These are phyloP conservation scores for Paraglomus brasilianum DNA, from an alignment of 192 early-diverging fungal genomes.

Conservation along the genomic window DNA sequence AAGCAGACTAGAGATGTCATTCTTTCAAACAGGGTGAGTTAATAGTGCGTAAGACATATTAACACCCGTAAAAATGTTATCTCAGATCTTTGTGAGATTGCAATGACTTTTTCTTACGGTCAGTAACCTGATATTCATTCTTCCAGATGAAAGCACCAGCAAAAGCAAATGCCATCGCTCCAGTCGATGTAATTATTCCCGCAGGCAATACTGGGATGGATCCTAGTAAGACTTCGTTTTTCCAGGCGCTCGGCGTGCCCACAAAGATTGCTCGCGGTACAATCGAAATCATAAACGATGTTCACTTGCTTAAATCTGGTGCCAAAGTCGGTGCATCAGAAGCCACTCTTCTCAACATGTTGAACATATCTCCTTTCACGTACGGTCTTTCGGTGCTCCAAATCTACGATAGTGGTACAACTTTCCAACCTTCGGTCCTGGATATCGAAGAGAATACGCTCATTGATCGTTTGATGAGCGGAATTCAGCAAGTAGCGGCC, in stretches of 20 bases:
- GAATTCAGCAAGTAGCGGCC: slow-evolving; percentile 71
- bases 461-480: slow-evolving; percentile 63
- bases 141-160: slow-evolving; percentile 75
- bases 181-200: slow-evolving; percentile 89
- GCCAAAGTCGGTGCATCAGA: slow-evolving; percentile 97
- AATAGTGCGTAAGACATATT: background rate
- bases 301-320: slow-evolving; percentile 87
- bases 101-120: too few species aligned
- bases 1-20: slow-evolving; percentile 92
- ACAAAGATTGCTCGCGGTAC: slow-evolving; percentile 99
- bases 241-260: slow-evolving; percentile 99
- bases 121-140: background rate
- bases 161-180: slow-evolving; percentile 92
- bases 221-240: slow-evolving; percentile 99
- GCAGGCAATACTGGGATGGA: slow-evolving; percentile 99
- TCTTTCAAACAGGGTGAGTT: slow-evolving; percentile 85
- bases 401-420: slow-evolving; percentile 90
- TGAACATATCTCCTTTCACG: slow-evolving; percentile 99
- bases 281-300: slow-evolving; percentile 98
- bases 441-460: slow-evolving; percentile 84
- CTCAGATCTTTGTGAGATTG: too few species aligned
- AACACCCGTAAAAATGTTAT: background rate
- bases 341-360: slow-evolving; percentile 98
- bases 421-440: slow-evolving; percentile 84
- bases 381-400: slow-evolving; percentile 94